Percentiles rank a stretch among this genome's conserved stretches.
These are phyloP conservation scores for grape (Vitis vinifera) DNA, from an alignment of 164 flowering plant genomes.

Conservation along the genomic window ASM3070453v1 NC_081819.1:15090501-15091000, in stretches of 20 bases:
- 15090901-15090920: no score
- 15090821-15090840: not conserved
- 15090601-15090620: slow-evolving; percentile 43
- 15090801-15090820: not conserved
- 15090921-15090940: no score
- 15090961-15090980: no score
- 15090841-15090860: not conserved
- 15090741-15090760: not conserved
- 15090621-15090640: slow-evolving; percentile 24
- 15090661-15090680: slow-evolving; percentile 30
- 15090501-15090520: slow-evolving; percentile 27
- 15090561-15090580: not conserved
- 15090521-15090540: slow-evolving; percentile 42
- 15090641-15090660: slow-evolving; percentile 16
- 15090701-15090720: slow-evolving; percentile 53
- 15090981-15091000: no score
- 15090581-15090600: not conserved
- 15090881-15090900: no score
- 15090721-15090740: slow-evolving; percentile 8
- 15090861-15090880: not conserved
- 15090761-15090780: not conserved
- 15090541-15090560: not conserved
- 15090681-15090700: slow-evolving; percentile 48
- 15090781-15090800: not conserved
- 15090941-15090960: no score